A percentile compares a stretch with the other conserved stretches of the same genome.
Evolutionary conservation across 148 eudicot genomes (phyloP).

Genomic region (Cornus controversa): DNA sequence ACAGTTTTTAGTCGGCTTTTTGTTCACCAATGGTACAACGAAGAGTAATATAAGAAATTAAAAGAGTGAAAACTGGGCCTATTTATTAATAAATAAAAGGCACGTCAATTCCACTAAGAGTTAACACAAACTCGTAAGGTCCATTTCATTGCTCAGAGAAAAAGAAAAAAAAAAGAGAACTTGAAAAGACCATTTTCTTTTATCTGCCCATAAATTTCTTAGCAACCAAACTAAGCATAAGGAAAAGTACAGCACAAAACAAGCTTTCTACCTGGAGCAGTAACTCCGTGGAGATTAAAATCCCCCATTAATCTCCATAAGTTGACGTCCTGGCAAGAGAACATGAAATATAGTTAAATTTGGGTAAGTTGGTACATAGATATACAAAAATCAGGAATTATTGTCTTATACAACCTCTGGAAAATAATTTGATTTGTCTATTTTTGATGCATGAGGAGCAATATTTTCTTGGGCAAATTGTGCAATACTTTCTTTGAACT

Average conservation of each 20-base stretch:
- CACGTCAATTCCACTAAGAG: too few relatives aligned
- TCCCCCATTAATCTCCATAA: conserved; percentile 99
- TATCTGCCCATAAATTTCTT: neutral
- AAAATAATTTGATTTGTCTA: conserved; percentile 75
- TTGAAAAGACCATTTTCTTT: too few relatives aligned
- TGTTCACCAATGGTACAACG: too few relatives aligned
- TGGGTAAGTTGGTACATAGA: neutral
- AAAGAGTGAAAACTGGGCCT: too few relatives aligned
- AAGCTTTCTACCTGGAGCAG: conserved; percentile 74
- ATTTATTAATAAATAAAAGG: too few relatives aligned
- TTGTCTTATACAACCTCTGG: conserved; percentile 57
- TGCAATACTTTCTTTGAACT: conserved; percentile 95
- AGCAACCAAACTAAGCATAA: neutral
- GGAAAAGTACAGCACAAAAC: conserved; percentile 1
- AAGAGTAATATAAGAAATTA: too few relatives aligned
- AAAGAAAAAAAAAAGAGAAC: too few relatives aligned
- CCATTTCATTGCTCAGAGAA: too few relatives aligned
- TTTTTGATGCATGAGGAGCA: conserved; percentile 83
- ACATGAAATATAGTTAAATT: neutral
- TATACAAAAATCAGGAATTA: neutral
- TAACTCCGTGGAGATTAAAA: conserved; percentile 92
- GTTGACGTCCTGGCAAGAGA: conserved; percentile 67
- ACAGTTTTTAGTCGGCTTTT: too few relatives aligned
- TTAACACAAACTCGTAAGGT: too few relatives aligned
- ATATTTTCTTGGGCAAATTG: conserved; percentile 95